Conservation (phyloP, 768 basidiomycete species). For the Trametes cingulata region DNA sequence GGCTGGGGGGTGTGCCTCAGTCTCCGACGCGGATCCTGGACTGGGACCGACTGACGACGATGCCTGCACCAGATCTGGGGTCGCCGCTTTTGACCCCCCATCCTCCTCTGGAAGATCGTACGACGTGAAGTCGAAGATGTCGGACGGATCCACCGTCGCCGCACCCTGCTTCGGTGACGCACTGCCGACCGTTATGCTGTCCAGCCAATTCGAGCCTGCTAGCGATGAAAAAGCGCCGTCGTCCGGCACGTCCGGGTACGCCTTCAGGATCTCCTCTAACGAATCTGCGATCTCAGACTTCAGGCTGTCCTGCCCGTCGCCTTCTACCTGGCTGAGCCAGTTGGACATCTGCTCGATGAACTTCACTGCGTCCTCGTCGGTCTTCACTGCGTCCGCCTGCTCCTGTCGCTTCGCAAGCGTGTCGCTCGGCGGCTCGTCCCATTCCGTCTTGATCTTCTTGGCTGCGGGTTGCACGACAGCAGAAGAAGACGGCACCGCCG, state of each 20-base stretch:
- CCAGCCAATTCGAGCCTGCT: slow-evolving; percentile 34
- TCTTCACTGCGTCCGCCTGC: slow-evolving; percentile 51
- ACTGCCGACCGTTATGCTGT: slow-evolving; percentile 29
- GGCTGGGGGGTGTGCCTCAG: slow-evolving; percentile 49
- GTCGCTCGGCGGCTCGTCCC: slow-evolving; percentile 62
- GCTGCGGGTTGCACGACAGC: slow-evolving; percentile 11
- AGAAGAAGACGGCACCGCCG: slow-evolving; percentile 1
- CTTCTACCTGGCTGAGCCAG: slow-evolving; percentile 54
- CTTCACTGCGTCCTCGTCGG: slow-evolving; percentile 62
- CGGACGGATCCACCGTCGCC: slow-evolving; percentile 48
- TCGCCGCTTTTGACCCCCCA: slow-evolving; percentile 61
- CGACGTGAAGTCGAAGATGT: slow-evolving; percentile 69
- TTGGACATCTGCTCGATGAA: slow-evolving; percentile 68
- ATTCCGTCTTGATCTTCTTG: slow-evolving; percentile 71
- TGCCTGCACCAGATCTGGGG: slow-evolving; percentile 69
- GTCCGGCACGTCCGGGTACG: slow-evolving; percentile 38
- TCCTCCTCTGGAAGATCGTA: slow-evolving; percentile 59
- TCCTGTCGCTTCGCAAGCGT: slow-evolving; percentile 43
- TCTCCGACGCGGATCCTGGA: slow-evolving; percentile 71
- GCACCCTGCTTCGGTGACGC: slow-evolving; percentile 35
- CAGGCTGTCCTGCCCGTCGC: slow-evolving; percentile 44
- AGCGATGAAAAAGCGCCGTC: slow-evolving; percentile 36
- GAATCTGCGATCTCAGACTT: slow-evolving; percentile 58
- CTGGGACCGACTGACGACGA: slow-evolving; percentile 72
- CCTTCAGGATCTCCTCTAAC: slow-evolving; percentile 64